Percentiles rank a stretch among this genome's conserved stretches.
These are phyloP conservation scores for Polytrichum commune DNA, from an alignment of 225 moss, liverwort and hornwort genomes.

Conservation along the genomic window DNA sequence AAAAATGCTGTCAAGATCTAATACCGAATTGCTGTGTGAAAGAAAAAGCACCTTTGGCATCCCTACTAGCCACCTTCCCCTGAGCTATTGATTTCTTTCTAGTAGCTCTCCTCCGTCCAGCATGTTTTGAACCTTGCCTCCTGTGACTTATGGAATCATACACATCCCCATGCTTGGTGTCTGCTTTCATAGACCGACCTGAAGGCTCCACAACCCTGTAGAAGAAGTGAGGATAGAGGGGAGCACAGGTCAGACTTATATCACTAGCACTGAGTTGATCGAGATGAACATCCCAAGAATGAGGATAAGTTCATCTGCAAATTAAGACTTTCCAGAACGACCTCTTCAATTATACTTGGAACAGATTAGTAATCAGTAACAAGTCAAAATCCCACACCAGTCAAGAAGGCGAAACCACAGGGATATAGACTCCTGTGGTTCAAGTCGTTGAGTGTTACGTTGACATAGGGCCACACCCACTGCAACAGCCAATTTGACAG, in stretches of 20 bases:
- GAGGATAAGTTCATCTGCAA: too few relatives aligned
- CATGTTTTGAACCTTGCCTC: slow-evolving; percentile 17
- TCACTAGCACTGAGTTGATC: too few relatives aligned
- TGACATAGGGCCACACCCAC: slow-evolving; percentile 87
- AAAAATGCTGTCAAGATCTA: too few relatives aligned
- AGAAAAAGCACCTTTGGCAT: slow-evolving; percentile 25
- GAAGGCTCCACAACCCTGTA: slow-evolving; percentile 58
- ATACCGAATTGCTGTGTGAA: too few relatives aligned
- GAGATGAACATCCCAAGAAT: too few relatives aligned
- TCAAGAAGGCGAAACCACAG: slow-evolving; percentile 99
- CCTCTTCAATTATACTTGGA: background rate
- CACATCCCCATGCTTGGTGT: slow-evolving; percentile 1
- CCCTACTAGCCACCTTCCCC: slow-evolving; percentile 31
- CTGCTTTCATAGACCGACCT: slow-evolving; percentile 23
- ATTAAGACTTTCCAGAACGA: background rate
- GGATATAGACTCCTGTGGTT: slow-evolving; percentile 76
- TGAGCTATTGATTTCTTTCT: slow-evolving; percentile 28
- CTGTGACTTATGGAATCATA: slow-evolving; percentile 10
- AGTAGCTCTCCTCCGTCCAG: slow-evolving; percentile 17
- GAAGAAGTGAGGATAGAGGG: background rate
- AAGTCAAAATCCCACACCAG: slow-evolving; percentile 37
- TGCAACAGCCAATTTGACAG: slow-evolving; percentile 52
- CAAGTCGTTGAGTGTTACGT: slow-evolving; percentile 81
- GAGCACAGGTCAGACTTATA: too few relatives aligned
- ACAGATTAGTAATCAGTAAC: too few relatives aligned